Evolutionary conservation across 2,329 filamentous ascomycete genomes (phyloP).

Genomic region (Eutypa lata): DNA sequence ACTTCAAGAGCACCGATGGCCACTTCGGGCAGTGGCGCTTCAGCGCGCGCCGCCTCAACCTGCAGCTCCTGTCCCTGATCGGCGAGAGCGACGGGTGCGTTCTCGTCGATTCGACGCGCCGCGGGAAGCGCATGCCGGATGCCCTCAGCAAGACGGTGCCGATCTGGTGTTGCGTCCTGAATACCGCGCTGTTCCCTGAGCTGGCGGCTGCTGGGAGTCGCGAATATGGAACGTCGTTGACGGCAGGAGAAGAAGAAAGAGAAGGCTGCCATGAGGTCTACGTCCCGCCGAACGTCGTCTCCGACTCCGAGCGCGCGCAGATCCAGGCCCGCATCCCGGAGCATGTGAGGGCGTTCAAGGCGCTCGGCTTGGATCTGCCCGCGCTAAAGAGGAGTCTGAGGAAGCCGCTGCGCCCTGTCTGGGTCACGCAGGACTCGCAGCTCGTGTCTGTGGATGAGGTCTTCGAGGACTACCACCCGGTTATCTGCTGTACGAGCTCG

Average conservation of each 20-base stretch:
- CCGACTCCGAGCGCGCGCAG: slow-evolving; percentile 73
- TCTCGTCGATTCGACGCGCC: slow-evolving; percentile 87
- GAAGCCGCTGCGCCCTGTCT: slow-evolving; percentile 74
- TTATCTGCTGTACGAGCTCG: slow-evolving; percentile 86
- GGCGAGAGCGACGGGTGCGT: slow-evolving; percentile 70
- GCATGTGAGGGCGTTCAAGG: slow-evolving; percentile 50
- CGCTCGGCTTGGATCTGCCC: slow-evolving; percentile 59
- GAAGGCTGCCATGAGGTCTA: slow-evolving; percentile 50
- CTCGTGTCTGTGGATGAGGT: slow-evolving; percentile 36
- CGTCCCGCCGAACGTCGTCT: slow-evolving; percentile 70
- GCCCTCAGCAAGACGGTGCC: slow-evolving; percentile 91
- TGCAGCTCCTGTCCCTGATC: slow-evolving; percentile 72
- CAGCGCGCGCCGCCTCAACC: slow-evolving; percentile 77
- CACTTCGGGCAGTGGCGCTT: slow-evolving; percentile 91
- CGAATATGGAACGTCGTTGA: background rate
- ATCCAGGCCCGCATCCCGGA: slow-evolving; percentile 60
- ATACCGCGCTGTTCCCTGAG: slow-evolving; percentile 69
- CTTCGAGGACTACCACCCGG: slow-evolving; percentile 61
- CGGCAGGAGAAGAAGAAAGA: slow-evolving; percentile 18
- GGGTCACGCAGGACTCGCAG: slow-evolving; percentile 70
- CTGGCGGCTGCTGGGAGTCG: slow-evolving; percentile 1
- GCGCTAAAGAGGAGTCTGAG: slow-evolving; percentile 53
- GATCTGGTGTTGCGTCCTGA: slow-evolving; percentile 88
- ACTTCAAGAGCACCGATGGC: slow-evolving; percentile 98
- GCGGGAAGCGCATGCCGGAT: slow-evolving; percentile 94